phyloP scores from a whole-genome alignment of 164 flowering plant genomes.

The Kalanchoe fedtschenkoi region DNA sequence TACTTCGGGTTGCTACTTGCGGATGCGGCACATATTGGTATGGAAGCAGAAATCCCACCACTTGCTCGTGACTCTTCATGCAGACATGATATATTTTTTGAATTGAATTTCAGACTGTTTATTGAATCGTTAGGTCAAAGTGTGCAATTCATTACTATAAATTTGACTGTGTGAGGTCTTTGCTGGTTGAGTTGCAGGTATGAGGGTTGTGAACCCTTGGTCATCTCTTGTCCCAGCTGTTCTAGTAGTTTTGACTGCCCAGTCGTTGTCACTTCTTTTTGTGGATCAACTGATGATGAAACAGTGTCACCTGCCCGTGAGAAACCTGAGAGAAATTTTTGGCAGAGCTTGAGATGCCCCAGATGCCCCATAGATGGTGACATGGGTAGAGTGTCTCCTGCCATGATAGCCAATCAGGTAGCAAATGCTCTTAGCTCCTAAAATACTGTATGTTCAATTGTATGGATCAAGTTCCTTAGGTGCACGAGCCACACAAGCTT shows the following conservation, averaged over 20 bases:
- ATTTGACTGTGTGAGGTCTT: neutral
- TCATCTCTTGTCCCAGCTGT: slow-evolving; percentile 84
- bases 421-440: neutral
- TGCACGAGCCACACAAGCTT: neutral
- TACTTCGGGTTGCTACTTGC: too few relatives aligned
- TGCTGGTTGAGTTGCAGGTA: slow-evolving; percentile 45
- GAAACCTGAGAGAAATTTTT: slow-evolving; percentile 31
- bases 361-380: slow-evolving; percentile 71
- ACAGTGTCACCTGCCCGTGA: slow-evolving; percentile 18
- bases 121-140: too few relatives aligned
- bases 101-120: too few relatives aligned
- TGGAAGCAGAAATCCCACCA: too few relatives aligned
- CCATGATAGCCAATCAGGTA: slow-evolving; percentile 87
- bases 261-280: slow-evolving; percentile 39
- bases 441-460: neutral
- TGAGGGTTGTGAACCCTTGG: slow-evolving; percentile 66
- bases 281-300: slow-evolving; percentile 22
- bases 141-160: neutral
- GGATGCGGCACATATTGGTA: too few relatives aligned
- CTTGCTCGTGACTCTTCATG: too few relatives aligned
- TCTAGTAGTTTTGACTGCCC: slow-evolving; percentile 70
- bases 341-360: slow-evolving; percentile 61
- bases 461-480: neutral
- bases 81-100: too few relatives aligned
- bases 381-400: slow-evolving; percentile 49